phyloP scores from a whole-genome alignment of 139 green algal species.

The Prasinococcaceae sp. region DNA sequence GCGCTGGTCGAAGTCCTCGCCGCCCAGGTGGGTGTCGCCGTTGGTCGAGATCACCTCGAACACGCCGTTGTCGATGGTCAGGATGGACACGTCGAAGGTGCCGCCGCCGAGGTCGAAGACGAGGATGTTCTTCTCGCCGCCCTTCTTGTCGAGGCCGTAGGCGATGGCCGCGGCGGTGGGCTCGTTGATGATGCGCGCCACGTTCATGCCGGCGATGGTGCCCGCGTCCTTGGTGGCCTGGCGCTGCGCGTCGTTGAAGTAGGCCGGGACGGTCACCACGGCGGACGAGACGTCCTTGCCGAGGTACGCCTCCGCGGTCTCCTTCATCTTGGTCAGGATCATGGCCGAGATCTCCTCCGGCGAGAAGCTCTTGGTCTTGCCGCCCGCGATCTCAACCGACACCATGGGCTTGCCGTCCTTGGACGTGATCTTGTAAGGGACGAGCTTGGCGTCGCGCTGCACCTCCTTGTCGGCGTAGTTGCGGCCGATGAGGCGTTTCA shows the following conservation, averaged over 20 bases:
- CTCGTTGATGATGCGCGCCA: conserved; percentile 96
- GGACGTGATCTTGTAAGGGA: conserved; percentile 92
- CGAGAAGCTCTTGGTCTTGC: conserved; percentile 55
- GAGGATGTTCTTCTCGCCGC: conserved; percentile 84
- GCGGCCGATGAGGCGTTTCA: conserved; percentile 95
- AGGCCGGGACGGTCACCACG: conserved; percentile 85
- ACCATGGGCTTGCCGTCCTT: conserved; percentile 86
- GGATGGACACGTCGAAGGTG: conserved; percentile 98
- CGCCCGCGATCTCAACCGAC: conserved; percentile 33
- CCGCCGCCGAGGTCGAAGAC: conserved; percentile 96
- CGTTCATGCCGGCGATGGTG: conserved; percentile 70
- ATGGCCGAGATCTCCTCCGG: conserved; percentile 95
- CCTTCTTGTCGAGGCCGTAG: conserved; percentile 88
- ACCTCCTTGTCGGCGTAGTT: conserved; percentile 86
- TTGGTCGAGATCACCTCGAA: conserved; percentile 91
- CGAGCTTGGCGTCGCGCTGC: conserved; percentile 87
- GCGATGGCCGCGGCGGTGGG: conserved; percentile 89
- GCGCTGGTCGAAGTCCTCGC: conserved; percentile 97
- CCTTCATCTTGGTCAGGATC: conserved; percentile 92
- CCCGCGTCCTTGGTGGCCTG: conserved; percentile 90
- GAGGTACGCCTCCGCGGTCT: conserved; percentile 71
- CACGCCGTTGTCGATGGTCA: conserved; percentile 93
- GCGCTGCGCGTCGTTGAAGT: conserved; percentile 99
- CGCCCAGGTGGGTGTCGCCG: conserved; percentile 92
- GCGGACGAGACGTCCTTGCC: conserved; percentile 68